Percentiles rank a stretch among this genome's conserved stretches.
Evolutionary conservation across 208 protist genomes (phyloP).

Genomic region (Wallacemonas sp.): DNA sequence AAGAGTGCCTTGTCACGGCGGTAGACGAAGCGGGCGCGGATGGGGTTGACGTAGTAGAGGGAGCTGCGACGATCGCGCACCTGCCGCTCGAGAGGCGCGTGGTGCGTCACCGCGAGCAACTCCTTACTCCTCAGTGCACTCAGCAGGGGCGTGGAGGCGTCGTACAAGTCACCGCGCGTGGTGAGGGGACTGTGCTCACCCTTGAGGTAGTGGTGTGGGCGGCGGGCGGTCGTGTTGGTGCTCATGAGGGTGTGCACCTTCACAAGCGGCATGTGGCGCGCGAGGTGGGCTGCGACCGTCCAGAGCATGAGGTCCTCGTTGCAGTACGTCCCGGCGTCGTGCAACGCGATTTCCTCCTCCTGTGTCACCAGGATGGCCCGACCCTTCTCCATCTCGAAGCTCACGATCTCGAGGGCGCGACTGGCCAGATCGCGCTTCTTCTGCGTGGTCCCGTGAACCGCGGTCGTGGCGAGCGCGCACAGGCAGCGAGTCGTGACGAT

Average conservation of each 20-base stretch:
- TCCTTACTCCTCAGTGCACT: conserved; percentile 64
- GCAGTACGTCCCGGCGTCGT: conserved; percentile 83
- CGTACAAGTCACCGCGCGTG: conserved; percentile 49
- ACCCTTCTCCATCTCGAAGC: conserved; percentile 71
- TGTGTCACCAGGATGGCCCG: conserved; percentile 60
- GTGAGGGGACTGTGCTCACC: conserved; percentile 53
- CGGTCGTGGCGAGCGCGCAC: conserved; percentile 38
- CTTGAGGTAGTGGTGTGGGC: conserved; percentile 71
- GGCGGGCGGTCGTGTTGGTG: conserved; percentile 36
- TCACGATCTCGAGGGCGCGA: conserved; percentile 67
- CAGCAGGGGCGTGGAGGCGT: conserved; percentile 58
- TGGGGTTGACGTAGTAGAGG: conserved; percentile 66
- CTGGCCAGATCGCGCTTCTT: conserved; percentile 29
- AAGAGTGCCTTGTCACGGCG: conserved; percentile 86
- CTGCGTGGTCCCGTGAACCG: conserved; percentile 28
- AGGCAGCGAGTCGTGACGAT: conserved; percentile 69
- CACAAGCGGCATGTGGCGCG: conserved; percentile 75
- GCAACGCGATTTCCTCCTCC: conserved; percentile 75
- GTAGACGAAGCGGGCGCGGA: conserved; percentile 77
- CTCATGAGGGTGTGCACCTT: conserved; percentile 80
- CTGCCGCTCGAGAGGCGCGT: conserved; percentile 35
- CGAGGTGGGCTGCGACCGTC: conserved; percentile 79
- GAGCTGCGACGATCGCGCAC: conserved; percentile 62
- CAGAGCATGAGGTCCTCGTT: conserved; percentile 90
- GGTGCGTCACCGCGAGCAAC: conserved; percentile 62